A percentile compares a stretch with the other conserved stretches of the same genome.
phyloP scores from a whole-genome alignment of 257 asterid species.

The Rhazya stricta region DNA sequence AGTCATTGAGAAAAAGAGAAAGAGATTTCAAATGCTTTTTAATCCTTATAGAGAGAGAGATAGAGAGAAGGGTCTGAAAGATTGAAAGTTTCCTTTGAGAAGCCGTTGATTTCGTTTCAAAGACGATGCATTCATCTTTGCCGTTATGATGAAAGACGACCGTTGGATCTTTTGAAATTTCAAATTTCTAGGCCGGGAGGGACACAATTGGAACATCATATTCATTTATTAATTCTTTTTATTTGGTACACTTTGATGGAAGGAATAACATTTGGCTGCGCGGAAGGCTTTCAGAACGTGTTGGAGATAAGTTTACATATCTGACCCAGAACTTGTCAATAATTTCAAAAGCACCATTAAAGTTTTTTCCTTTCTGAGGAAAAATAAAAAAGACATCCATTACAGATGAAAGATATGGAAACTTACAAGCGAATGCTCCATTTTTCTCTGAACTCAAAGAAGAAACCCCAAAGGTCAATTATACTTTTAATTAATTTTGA shows the following conservation, averaged over 20 bases:
- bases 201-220: neutral
- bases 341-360: neutral
- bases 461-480: neutral
- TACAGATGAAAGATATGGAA: too few species aligned
- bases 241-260: neutral
- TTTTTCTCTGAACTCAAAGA: neutral
- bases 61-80: constrained; percentile 22
- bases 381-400: too few species aligned
- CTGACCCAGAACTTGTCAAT: neutral
- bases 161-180: constrained; percentile 47
- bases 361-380: neutral
- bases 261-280: neutral
- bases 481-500: too few species aligned
- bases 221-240: neutral
- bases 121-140: constrained; percentile 17
- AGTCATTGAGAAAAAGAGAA: constrained; percentile 26
- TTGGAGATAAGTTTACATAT: neutral
- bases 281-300: neutral
- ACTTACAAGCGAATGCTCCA: too few species aligned
- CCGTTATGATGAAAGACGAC: constrained; percentile 33
- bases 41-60: constrained; percentile 9
- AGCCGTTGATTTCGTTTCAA: constrained; percentile 52
- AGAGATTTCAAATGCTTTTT: constrained; percentile 31
- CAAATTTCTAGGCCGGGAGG: constrained; percentile 37
- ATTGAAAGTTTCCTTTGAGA: constrained; percentile 27